Base-by-base conservation (phyloP, 176 grass and related monocot genomes). In the Pontederia crassipes region DNA sequence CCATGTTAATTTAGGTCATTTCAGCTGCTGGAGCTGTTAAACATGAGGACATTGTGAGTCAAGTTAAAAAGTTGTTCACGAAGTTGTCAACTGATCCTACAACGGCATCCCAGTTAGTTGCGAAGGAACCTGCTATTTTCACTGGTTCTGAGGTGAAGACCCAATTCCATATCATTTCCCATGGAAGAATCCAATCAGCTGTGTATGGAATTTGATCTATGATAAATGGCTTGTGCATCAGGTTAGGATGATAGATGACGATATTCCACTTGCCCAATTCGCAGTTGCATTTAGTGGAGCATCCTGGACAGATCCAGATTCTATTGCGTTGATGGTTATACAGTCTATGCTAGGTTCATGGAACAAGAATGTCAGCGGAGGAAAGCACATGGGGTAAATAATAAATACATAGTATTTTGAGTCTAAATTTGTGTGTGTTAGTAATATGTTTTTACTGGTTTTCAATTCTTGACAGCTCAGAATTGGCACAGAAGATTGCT, bases 251-350 rank as follows among this genome's bases (percentile, higher is more conserved):
- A 69, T 86, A 64, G 93, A 98, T 74, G 93, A 98, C 83, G 93
- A 98, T 68, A 85, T 86, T 79, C 79, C 87, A 56, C 79, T 92
- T 45, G 93, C 93, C 40, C 87, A 98, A 74, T 98, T 98, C 79
- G 87, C 79, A 56, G 93, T 98, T 76, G 93, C 93, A 51, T 92
- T 98, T 71, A 82, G 65, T 62, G 93, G 93, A 72, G 88, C 93
- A 72, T 82, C 87, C 40, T 80, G 81, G 79, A 56, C 75, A 45
- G 93, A 98, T 79, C 93, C 93, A 54, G 93, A 98, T 73, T 98
- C 93, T 64, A 80, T 98, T 72, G 84, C 93, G 52, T 80, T 98
- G 48, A 98, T 98, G 93, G 93, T 98, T 50, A 92, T 98, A 81
- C 93, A 98, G 77, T 73, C 88, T 59, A 89, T 98, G 88, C 84